Conservation (phyloP, 331 rosid genomes). For the Quercus lobata region DNA sequence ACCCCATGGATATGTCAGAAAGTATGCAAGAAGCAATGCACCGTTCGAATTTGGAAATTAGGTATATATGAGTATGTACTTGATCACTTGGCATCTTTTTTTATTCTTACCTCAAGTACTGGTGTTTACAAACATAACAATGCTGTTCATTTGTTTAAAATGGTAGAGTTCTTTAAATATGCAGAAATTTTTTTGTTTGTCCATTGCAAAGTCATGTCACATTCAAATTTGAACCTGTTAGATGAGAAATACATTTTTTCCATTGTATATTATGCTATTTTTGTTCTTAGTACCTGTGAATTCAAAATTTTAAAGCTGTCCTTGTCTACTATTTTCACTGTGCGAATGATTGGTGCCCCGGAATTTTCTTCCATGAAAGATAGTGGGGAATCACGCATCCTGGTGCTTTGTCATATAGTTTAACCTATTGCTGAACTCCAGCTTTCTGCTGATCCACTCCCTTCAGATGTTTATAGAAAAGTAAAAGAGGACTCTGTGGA, state of each 20-base stretch:
- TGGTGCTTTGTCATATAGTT: slow-evolving; percentile 8
- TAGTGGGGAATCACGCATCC: slow-evolving; percentile 4
- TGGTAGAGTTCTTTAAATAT: neutral
- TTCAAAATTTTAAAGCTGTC: neutral
- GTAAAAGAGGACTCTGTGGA: neutral
- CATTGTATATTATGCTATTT: neutral
- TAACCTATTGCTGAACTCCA: slow-evolving; percentile 1
- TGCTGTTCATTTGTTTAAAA: neutral
- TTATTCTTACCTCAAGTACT: neutral
- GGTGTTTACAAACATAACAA: neutral
- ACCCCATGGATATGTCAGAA: slow-evolving; percentile 96
- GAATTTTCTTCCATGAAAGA: neutral
- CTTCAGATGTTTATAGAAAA: neutral
- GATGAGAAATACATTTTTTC: neutral
- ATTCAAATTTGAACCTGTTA: neutral
- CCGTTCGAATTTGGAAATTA: slow-evolving; percentile 91
- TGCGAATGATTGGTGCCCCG: neutral
- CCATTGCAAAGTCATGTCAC: neutral
- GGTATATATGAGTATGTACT: slow-evolving; percentile 55
- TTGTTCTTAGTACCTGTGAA: neutral
- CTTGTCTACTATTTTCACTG: neutral
- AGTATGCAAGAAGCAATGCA: slow-evolving; percentile 99
- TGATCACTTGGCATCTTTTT: slow-evolving; percentile 10
- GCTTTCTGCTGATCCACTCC: neutral
- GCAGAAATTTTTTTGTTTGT: neutral